These are phyloP conservation scores for Tetrapisispora pingtungensis DNA, from an alignment of 805 yeast genomes.

Conservation along the genomic window DNA sequence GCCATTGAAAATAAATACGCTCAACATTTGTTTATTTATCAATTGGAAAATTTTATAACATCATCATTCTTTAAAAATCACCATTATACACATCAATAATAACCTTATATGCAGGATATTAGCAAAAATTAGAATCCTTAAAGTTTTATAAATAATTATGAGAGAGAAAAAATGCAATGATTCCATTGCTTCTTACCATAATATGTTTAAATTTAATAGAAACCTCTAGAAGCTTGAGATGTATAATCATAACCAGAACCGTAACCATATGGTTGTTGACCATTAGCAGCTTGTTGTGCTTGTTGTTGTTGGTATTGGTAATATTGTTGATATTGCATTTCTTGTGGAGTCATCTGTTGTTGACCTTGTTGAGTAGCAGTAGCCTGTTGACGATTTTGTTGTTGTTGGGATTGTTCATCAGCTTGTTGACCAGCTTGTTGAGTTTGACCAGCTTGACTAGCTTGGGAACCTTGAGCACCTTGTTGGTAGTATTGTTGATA, in stretches of 20 bases:
- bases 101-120: too few relatives aligned
- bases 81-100: background rate
- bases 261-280: constrained; percentile 27
- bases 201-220: constrained; percentile 14
- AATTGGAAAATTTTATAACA: background rate
- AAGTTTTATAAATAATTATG: background rate
- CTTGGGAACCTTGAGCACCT: constrained; percentile 14
- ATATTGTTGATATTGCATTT: constrained; percentile 28
- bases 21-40: background rate
- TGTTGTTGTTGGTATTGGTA: constrained; percentile 25
- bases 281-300: constrained; percentile 21
- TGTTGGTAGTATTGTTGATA: constrained; percentile 21
- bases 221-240: constrained; percentile 29
- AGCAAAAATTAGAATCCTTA: background rate
- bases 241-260: constrained; percentile 25
- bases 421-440: constrained; percentile 8
- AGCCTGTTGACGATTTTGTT: constrained; percentile 18
- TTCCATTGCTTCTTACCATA: background rate
- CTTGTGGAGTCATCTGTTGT: constrained; percentile 23
- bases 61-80: background rate
- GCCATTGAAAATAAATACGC: background rate
- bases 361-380: constrained; percentile 15
- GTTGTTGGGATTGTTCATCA: constrained; percentile 12
- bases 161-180: background rate
- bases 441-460: constrained; percentile 13